Evolutionary conservation across 1,284 basidiomycete genomes (phyloP).

Genomic region (Puccinia novopanici): DNA sequence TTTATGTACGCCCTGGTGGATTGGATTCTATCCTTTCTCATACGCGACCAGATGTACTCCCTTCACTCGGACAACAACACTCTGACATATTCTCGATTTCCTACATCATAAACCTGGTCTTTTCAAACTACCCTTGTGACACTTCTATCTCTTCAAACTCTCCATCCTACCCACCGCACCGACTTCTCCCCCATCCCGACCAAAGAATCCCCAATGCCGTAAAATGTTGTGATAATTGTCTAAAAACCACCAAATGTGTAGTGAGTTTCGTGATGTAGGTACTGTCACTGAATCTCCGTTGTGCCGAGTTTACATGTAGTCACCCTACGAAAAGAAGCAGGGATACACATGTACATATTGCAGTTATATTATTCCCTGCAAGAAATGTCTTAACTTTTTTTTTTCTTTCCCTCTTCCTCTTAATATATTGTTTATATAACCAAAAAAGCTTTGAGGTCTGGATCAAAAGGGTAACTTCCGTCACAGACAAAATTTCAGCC

Average conservation of each 20-base stretch:
- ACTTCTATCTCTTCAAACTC: too few relatives aligned
- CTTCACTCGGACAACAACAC: neutral
- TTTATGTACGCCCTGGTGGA: neutral
- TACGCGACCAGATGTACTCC: neutral
- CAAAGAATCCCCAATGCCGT: neutral
- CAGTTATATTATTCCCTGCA: too few relatives aligned
- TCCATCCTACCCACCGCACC: neutral
- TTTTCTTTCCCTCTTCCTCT: neutral
- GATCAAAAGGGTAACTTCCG: too few relatives aligned
- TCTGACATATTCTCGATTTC: too few relatives aligned
- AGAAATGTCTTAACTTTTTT: neutral
- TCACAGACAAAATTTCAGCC: too few relatives aligned
- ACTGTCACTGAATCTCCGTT: neutral
- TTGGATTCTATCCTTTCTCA: neutral
- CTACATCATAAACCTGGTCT: neutral
- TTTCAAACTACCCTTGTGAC: neutral
- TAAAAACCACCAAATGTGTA: neutral
- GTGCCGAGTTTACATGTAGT: neutral
- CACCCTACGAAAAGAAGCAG: neutral
- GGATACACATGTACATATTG: neutral
- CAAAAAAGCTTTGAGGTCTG: too few relatives aligned
- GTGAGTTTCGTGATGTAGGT: neutral
- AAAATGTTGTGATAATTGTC: neutral
- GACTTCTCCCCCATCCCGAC: neutral
- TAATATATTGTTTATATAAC: too few relatives aligned